Conservation (phyloP, 1,284 basidiomycete species). For the Pseudozyma thailandica region DNA sequence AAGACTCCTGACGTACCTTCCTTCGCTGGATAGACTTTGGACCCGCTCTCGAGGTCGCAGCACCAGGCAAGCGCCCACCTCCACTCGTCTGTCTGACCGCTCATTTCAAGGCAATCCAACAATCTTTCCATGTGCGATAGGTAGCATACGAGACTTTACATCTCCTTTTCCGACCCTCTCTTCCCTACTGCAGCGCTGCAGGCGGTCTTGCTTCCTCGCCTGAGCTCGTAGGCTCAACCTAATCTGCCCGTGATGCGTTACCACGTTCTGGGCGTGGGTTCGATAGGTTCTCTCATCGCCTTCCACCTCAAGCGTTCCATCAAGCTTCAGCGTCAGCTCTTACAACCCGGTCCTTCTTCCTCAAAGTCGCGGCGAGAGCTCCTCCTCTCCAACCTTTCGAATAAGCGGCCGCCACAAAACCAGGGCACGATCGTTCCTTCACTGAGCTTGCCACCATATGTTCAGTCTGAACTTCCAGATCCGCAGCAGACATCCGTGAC, state of each 20-base stretch:
- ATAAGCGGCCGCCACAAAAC: constrained; percentile 25
- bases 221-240: neutral
- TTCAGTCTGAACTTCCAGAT: constrained; percentile 41
- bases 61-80: no score
- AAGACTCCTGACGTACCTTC: no score
- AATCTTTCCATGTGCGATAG: constrained; percentile 5
- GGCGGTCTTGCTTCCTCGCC: neutral
- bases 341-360: constrained; percentile 28
- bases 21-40: no score
- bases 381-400: constrained; percentile 44
- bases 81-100: no score
- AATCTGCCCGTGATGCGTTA: constrained; percentile 58
- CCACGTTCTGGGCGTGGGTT: constrained; percentile 65
- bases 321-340: constrained; percentile 40
- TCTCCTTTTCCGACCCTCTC: neutral
- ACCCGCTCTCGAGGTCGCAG: no score
- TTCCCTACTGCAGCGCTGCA: neutral
- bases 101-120: no score
- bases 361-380: constrained; percentile 28
- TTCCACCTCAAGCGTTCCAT: constrained; percentile 59
- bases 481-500: constrained; percentile 48
- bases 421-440: constrained; percentile 35
- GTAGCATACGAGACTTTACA: neutral
- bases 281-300: constrained; percentile 63
- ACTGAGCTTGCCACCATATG: constrained; percentile 48